These are phyloP conservation scores for Stachybotrys echinatus DNA, from an alignment of 2,329 filamentous ascomycete genomes.

Conservation along the genomic window DNA sequence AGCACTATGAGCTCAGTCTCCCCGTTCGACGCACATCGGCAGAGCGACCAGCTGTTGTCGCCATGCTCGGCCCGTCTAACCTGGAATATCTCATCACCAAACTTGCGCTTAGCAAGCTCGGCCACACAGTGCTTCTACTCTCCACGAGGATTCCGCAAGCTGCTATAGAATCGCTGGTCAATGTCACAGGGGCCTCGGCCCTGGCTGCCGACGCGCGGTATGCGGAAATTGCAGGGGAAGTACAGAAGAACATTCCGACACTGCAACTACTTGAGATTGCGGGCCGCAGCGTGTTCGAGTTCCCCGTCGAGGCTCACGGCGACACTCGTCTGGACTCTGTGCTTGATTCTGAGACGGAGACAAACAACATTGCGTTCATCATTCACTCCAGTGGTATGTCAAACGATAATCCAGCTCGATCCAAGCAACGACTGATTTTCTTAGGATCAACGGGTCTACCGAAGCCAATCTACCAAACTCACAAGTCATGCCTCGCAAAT, in stretches of 20 bases:
- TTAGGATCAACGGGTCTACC: conserved; percentile 56
- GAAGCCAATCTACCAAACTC: conserved; percentile 55
- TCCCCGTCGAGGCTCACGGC: conserved; percentile 20
- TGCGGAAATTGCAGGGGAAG: conserved; percentile 11
- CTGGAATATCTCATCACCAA: conserved; percentile 50
- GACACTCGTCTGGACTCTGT: conserved; percentile 20
- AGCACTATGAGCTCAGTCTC: conserved; percentile 14
- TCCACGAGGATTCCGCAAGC: conserved; percentile 26
- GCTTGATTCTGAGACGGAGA: conserved; percentile 11
- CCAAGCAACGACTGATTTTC: too few relatives aligned
- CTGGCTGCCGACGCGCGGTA: conserved; percentile 18
- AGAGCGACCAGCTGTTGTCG: conserved; percentile 32
- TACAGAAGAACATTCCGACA: conserved; percentile 8
- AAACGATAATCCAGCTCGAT: too few relatives aligned
- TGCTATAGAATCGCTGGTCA: conserved; percentile 23
- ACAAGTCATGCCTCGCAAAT: conserved; percentile 43
- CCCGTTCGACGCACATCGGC: conserved; percentile 13
- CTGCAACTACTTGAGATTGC: conserved; percentile 21
- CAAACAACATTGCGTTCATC: conserved; percentile 21
- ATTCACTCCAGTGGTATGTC: conserved; percentile 25
- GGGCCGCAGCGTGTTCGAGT: conserved; percentile 18
- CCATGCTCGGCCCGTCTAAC: conserved; percentile 46
- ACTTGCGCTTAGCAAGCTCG: conserved; percentile 48
- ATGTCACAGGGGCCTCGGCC: conserved; percentile 15
- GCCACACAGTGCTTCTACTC: conserved; percentile 40